phyloP scores from a whole-genome alignment of 2,329 filamentous ascomycete genomes.

The Neofusicoccum parvum region DNA sequence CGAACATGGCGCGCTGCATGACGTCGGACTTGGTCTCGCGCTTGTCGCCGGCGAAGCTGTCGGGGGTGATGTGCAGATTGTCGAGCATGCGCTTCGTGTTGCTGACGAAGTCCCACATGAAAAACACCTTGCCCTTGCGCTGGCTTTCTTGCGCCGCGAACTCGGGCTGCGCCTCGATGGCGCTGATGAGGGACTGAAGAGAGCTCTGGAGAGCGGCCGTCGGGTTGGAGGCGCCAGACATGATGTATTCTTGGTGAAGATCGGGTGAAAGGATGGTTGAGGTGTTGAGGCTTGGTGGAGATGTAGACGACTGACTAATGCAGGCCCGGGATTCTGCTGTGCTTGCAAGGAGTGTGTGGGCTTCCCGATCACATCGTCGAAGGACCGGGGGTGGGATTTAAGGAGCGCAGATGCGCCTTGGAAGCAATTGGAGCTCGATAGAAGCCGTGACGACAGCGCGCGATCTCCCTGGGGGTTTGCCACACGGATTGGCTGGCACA shows the following conservation, averaged over 20 bases:
- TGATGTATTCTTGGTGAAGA: background rate
- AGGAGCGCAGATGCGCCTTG: background rate
- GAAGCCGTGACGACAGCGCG: background rate
- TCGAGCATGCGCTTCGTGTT: constrained; percentile 11
- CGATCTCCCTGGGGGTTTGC: background rate
- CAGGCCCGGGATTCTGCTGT: background rate
- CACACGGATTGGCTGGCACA: background rate
- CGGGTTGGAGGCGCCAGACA: background rate
- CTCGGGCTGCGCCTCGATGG: background rate
- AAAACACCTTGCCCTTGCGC: constrained; percentile 9
- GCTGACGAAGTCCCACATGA: constrained; percentile 18
- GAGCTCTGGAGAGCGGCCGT: background rate
- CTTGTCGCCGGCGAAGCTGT: background rate
- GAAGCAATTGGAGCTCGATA: background rate
- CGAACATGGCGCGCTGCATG: constrained; percentile 19
- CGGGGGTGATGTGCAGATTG: background rate
- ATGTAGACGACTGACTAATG: background rate
- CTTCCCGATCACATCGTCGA: no score
- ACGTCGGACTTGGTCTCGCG: constrained; percentile 1
- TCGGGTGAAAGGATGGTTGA: background rate
- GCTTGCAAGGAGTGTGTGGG: background rate
- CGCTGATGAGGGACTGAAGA: constrained; percentile 5
- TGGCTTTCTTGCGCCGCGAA: background rate
- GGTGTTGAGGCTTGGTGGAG: background rate
- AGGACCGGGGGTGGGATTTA: background rate